Conservation (phyloP, 371 early-diverging fungal genomes). For the Mortierella polycephala region DNA sequence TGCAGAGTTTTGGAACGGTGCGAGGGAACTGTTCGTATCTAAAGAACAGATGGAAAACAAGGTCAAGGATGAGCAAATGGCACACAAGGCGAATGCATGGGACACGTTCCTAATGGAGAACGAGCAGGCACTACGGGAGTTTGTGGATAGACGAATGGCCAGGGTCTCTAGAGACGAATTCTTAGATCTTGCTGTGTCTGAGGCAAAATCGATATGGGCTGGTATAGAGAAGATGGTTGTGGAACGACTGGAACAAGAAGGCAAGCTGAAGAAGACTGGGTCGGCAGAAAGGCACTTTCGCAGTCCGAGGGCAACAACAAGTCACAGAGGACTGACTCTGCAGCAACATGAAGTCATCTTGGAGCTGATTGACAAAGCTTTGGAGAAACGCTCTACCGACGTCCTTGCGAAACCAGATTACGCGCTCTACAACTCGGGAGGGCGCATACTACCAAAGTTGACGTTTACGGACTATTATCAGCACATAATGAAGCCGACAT, state of each 20-base stretch:
- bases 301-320: background rate
- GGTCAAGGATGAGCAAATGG: background rate
- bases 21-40: constrained; percentile 4
- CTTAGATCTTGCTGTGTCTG: constrained; percentile 12
- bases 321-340: background rate
- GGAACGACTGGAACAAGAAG: constrained; percentile 1
- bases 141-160: constrained; percentile 9
- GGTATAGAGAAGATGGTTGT: constrained; percentile 6
- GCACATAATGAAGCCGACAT: constrained; percentile 5
- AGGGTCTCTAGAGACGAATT: constrained; percentile 15
- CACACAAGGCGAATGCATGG: constrained; percentile 2
- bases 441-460: constrained; percentile 61
- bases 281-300: background rate
- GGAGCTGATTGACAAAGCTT: constrained; percentile 45
- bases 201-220: constrained; percentile 18
- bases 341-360: background rate
- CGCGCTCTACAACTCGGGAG: constrained; percentile 73
- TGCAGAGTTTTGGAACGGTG: constrained; percentile 17
- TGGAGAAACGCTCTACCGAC: constrained; percentile 55
- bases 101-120: constrained; percentile 17
- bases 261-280: background rate
- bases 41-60: background rate
- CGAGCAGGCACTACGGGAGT: constrained; percentile 8
- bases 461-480: constrained; percentile 63
- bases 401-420: constrained; percentile 69